Base-by-base conservation (phyloP, 257 asterid genomes). In the Plantago elongata region DNA sequence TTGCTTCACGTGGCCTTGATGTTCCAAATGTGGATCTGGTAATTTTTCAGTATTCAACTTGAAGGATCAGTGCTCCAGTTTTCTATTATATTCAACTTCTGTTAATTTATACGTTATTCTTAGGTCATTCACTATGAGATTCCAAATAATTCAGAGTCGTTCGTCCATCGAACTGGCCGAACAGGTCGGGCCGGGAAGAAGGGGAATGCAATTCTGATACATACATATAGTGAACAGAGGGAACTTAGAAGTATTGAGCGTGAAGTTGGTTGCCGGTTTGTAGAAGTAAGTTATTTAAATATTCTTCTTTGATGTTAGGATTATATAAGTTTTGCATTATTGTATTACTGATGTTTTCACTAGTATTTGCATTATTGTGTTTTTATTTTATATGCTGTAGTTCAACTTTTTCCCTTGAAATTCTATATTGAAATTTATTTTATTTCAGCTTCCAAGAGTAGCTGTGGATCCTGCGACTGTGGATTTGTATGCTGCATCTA, bases 131-230 rank as follows among this genome's bases (percentile, higher is more conserved):
- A 92, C 73, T 92, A 81, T 67, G 99, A 89, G 69, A 87, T 92
- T 72, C 99, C 99, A 40, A 86, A 75, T 77, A 76, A 81, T 59
- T 70, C 99, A 45, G 99, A 92, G 76, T 70, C 69, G 44, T 92
- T 92, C 76, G 99, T 92, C 64, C 99, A 92, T 74, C 88, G 99
- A 8, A 78, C 99, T 72, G 99, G 99, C 48, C 88, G 99, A 72
- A 92, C 99, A 40, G 99, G 99, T 52, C 99, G 99, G 78, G 99
- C 99, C 62, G 99, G 99, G 70, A 92, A 92, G 83, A 86, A 84
- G 67, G 99, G 99, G 30, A 78, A 56, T 72, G 97, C 99, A 59
- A 76, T 92, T 68, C 85, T 89, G 22, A 83, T 92, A n/a, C 74
- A 86, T 79, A 72, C 99, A 29, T 60, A 84, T 64, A 82, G 62